Percentiles rank a stretch among this genome's conserved stretches.
phyloP scores from a whole-genome alignment of 495 filamentous ascomycete genomes.

The Neurospora sp. region DNA sequence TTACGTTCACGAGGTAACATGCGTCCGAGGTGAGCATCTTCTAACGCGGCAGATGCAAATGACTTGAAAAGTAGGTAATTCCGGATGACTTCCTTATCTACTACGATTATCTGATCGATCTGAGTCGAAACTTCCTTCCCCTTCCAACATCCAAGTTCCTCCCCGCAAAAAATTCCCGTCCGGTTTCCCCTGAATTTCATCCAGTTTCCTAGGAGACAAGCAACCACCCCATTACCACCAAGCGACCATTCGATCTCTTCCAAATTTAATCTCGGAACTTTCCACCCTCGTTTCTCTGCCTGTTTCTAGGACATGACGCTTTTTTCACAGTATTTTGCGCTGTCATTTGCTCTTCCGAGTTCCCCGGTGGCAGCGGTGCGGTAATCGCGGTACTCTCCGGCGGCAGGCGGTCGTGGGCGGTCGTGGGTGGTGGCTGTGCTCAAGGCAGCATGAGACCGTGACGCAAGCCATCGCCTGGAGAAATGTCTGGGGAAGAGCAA shows the following conservation, averaged over 20 bases:
- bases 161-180: not conserved
- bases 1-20: not conserved
- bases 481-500: not conserved
- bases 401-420: not conserved
- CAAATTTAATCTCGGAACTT: not conserved
- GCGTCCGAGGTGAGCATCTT: not conserved
- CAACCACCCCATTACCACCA: not conserved
- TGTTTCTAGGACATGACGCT: not conserved
- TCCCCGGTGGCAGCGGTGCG: not conserved
- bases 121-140: no score
- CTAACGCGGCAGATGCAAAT: not conserved
- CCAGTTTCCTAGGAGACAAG: no score
- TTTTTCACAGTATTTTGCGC: not conserved
- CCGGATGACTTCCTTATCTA: no score
- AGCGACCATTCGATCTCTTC: not conserved
- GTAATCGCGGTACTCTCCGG: not conserved
- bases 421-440: no score
- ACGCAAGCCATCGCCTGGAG: not conserved
- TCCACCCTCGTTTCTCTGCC: not conserved
- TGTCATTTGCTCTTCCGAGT: not conserved
- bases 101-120: no score
- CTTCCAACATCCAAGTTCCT: not conserved
- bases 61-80: not conserved
- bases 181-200: not conserved
- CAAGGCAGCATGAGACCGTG: no score